Percentiles rank a stretch among this genome's conserved stretches.
Conservation (phyloP, 2,329 filamentous ascomycete species). For the Malbranchea zuffiana region DNA sequence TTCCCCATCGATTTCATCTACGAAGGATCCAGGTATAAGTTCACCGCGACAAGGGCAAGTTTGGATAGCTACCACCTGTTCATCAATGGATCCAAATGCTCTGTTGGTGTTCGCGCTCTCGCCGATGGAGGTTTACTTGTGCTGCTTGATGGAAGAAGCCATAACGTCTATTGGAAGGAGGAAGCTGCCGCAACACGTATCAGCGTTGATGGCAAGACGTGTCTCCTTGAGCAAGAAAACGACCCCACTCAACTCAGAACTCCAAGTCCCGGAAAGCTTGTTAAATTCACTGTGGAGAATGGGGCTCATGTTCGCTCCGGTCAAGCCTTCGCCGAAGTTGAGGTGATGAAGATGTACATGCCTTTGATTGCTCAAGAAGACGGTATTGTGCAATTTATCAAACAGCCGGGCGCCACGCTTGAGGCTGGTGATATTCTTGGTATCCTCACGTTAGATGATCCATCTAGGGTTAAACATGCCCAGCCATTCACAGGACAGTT, state of each 20-base stretch:
- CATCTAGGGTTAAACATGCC: conserved; percentile 90
- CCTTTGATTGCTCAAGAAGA: conserved; percentile 89
- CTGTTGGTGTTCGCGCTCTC: conserved; percentile 81
- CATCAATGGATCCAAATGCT: conserved; percentile 96
- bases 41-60: conserved; percentile 88
- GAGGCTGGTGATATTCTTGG: conserved; percentile 98
- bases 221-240: conserved; percentile 94
- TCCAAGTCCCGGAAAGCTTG: conserved; percentile 90
- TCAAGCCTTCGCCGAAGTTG: conserved; percentile 89
- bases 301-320: conserved; percentile 86
- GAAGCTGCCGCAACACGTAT: conserved; percentile 91
- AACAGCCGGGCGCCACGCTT: conserved; percentile 95
- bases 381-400: conserved; percentile 94
- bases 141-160: conserved; percentile 79
- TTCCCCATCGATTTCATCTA: conserved; percentile 99
- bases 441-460: conserved; percentile 90
- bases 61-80: conserved; percentile 92
- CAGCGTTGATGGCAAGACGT: conserved; percentile 96
- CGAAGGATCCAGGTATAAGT: conserved; percentile 92
- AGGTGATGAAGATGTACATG: conserved; percentile 99
- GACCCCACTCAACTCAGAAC: conserved; percentile 94
- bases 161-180: conserved; percentile 99
- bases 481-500: conserved; percentile 87
- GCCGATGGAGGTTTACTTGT: conserved; percentile 90
- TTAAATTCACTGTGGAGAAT: conserved; percentile 95